Base-by-base conservation (phyloP, 805 yeast genomes). In the Sungouiozyma ichnusensis region DNA sequence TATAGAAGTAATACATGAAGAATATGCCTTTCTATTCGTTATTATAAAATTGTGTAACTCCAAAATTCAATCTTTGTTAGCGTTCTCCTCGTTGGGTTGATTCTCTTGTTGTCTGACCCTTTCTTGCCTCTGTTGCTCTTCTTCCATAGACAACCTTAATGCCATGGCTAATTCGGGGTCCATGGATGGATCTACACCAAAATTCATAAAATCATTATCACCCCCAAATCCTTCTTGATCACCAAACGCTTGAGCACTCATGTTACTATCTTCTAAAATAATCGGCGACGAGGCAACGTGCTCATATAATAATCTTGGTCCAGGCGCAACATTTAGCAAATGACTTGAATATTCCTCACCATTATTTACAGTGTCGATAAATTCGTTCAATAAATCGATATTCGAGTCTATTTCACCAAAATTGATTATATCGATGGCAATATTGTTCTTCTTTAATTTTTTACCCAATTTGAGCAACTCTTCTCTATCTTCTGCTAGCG, bases 141-240 rank as follows among this genome's bases (percentile, higher is more conserved):
- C 98, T 58, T 92, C 97, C 55, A 92, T 71, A 0, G 97, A 90
- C 63, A 92, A 71, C 59, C 97, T 79, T 55, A 92, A 74, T 1
- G 97, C 98, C 71, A 92, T 72, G 0, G 97, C 98, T 58, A 92
- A 75, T 64, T 92, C 98, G 27, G 97, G 97, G 55, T 92, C 98
- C 78, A 86, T 82, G 50, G 79, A 79, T 27, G 95, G 90, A 63
- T 90, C 97, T 33, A 76, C 76, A 40, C 80, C 82, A 55, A 81
- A 72, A 44, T 79, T 85, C 64, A 77, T 77, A 39, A 68, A 73
- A 17, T 66, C 72, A n/a, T 64, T 73, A 39, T 67, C 73, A 11
- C 69, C 75, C 6, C 29, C 29, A 16, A 24, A 24, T 65, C 74
- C 35, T 60, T 65, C 72, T 35, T 60, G 65, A 29, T 63, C 67